Evolutionary conservation across 495 filamentous ascomycete genomes (phyloP).

Genomic region (Margaritispora aquatica): DNA sequence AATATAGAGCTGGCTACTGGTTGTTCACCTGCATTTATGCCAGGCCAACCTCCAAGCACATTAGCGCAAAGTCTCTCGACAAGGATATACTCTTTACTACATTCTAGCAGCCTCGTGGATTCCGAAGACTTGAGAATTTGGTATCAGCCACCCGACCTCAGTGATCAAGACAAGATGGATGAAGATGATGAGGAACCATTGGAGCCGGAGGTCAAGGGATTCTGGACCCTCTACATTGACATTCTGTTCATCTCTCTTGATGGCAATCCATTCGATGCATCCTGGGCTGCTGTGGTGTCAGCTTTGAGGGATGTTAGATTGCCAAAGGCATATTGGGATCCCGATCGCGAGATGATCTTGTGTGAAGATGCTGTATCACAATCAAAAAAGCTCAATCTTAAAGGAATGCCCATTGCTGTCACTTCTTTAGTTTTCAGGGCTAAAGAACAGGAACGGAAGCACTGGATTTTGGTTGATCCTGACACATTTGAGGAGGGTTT

Average conservation of each 20-base stretch:
- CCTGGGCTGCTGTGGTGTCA: constrained; percentile 77
- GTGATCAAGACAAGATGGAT: constrained; percentile 28
- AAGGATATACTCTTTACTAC: constrained; percentile 66
- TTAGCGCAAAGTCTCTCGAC: constrained; percentile 80
- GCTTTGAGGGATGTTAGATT: constrained; percentile 75
- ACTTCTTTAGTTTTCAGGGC: constrained; percentile 68
- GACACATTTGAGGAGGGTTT: constrained; percentile 85
- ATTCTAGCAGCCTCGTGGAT: constrained; percentile 56
- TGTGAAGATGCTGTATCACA: constrained; percentile 55
- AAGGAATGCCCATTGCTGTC: constrained; percentile 62
- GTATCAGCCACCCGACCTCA: constrained; percentile 46
- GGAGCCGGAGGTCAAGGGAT: constrained; percentile 61
- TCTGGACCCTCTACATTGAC: constrained; percentile 93
- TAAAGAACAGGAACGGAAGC: constrained; percentile 50
- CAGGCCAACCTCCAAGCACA: constrained; percentile 71
- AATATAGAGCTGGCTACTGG: constrained; percentile 90
- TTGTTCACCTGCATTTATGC: constrained; percentile 76
- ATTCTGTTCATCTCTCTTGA: constrained; percentile 84
- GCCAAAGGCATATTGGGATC: constrained; percentile 82
- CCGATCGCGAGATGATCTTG: constrained; percentile 68
- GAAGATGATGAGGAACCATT: constrained; percentile 35
- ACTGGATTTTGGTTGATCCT: constrained; percentile 79
- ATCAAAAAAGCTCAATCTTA: constrained; percentile 41
- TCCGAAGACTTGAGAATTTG: constrained; percentile 61
- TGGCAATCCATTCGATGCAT: constrained; percentile 84